These are phyloP conservation scores for Grigorovia transvaalensis DNA, from an alignment of 805 yeast species.

Conservation along the genomic window DNA sequence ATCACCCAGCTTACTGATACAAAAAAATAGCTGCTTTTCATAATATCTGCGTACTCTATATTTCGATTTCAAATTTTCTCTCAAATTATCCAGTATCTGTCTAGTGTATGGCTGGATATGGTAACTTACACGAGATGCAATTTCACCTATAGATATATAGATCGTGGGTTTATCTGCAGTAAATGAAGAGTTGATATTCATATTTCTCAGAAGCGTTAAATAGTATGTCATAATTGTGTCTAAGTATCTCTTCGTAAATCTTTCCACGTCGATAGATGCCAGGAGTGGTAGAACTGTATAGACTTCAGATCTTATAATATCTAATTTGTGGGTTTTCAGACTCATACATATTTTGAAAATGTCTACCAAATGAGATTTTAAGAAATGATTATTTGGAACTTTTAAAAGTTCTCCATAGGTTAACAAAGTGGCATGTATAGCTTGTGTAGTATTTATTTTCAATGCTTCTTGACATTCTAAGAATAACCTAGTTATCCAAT, in stretches of 20 bases:
- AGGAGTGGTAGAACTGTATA: slow-evolving; percentile 72
- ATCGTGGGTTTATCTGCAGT: slow-evolving; percentile 59
- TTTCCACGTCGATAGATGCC: slow-evolving; percentile 64
- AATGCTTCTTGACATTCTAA: slow-evolving; percentile 58
- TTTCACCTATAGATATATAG: slow-evolving; percentile 72
- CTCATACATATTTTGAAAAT: slow-evolving; percentile 65
- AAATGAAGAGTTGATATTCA: slow-evolving; percentile 30
- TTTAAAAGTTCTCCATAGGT: slow-evolving; percentile 71
- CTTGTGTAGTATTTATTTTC: slow-evolving; percentile 44
- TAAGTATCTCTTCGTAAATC: slow-evolving; percentile 71
- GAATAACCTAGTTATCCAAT: slow-evolving; percentile 65
- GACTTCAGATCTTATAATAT: slow-evolving; percentile 74
- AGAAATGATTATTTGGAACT: slow-evolving; percentile 54
- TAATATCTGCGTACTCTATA: slow-evolving; percentile 54
- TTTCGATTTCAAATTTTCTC: slow-evolving; percentile 57
- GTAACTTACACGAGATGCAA: slow-evolving; percentile 64
- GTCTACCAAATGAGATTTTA: slow-evolving; percentile 61
- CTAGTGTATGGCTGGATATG: slow-evolving; percentile 82
- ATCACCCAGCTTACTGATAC: slow-evolving; percentile 73
- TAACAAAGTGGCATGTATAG: slow-evolving; percentile 78
- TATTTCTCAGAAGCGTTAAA: slow-evolving; percentile 64
- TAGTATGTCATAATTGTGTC: slow-evolving; percentile 71
- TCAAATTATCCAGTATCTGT: slow-evolving; percentile 70
- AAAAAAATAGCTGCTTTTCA: slow-evolving; percentile 79
- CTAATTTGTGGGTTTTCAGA: slow-evolving; percentile 68